A percentile compares a stretch with the other conserved stretches of the same genome.
Conservation (phyloP, 2,329 filamentous ascomycete species). For the Cladosporium colombiae region DNA sequence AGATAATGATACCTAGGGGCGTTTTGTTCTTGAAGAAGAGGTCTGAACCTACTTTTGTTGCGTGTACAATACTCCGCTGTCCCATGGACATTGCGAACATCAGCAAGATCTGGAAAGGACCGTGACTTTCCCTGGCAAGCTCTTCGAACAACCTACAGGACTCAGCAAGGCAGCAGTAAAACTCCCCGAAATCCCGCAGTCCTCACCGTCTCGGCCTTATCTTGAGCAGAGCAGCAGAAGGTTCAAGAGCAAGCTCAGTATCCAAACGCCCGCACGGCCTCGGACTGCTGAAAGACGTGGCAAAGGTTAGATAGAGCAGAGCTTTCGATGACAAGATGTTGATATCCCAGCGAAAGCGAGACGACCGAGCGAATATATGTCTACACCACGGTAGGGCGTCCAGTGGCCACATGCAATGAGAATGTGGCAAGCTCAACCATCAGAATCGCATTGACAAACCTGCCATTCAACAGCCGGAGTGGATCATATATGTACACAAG, state of each 20-base stretch:
- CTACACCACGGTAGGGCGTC: not conserved
- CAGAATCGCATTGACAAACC: not conserved
- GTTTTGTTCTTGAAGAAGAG: not conserved
- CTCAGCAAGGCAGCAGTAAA: too few relatives aligned
- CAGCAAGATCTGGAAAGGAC: not conserved
- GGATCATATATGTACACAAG: not conserved
- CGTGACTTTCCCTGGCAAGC: too few relatives aligned
- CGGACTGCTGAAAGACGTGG: not conserved
- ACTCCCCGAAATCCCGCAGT: not conserved
- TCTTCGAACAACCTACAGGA: too few relatives aligned
- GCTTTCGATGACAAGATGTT: not conserved
- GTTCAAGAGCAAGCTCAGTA: too few relatives aligned
- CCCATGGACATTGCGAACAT: not conserved
- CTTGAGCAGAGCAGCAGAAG: not conserved
- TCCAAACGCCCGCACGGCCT: too few relatives aligned
- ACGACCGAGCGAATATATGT: not conserved
- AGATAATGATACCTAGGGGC: slow-evolving; percentile 9
- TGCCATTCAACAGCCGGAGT: not conserved
- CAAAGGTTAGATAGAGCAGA: not conserved
- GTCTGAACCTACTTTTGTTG: not conserved
- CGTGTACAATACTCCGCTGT: not conserved
- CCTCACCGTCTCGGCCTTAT: not conserved
- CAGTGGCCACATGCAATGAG: not conserved
- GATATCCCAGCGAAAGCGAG: not conserved
- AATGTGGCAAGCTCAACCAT: not conserved